Percentiles rank a stretch among this genome's conserved stretches.
phyloP scores from a whole-genome alignment of 1,284 basidiomycete species.

The Sporisorium graminicola region DNA sequence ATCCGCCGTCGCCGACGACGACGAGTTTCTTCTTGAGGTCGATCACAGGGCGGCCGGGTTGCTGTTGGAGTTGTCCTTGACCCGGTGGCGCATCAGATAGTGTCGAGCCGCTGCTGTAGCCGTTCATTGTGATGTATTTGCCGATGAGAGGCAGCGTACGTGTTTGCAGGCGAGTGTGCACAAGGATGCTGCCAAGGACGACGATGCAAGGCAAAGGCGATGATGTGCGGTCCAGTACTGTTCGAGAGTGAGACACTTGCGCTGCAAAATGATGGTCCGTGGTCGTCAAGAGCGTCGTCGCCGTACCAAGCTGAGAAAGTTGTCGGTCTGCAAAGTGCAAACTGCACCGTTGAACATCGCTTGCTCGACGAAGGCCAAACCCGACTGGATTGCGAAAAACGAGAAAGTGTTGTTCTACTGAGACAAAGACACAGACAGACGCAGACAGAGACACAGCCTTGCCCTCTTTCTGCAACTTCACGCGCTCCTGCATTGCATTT shows the following conservation, averaged over 20 bases:
- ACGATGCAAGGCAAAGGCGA: background rate
- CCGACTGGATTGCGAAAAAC: background rate
- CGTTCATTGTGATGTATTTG: constrained; percentile 33
- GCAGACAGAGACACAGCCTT: too few relatives aligned
- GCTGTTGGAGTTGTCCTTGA: constrained; percentile 43
- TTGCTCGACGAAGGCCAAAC: too few relatives aligned
- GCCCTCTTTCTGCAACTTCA: too few relatives aligned
- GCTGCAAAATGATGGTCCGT: background rate
- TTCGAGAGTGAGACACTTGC: background rate
- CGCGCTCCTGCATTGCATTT: background rate
- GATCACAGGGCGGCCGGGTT: constrained; percentile 55
- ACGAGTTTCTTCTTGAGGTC: constrained; percentile 67
- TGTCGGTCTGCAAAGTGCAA: background rate
- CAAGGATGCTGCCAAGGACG: background rate
- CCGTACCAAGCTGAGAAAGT: too few relatives aligned
- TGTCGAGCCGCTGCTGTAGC: constrained; percentile 47
- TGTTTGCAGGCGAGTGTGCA: background rate
- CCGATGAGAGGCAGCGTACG: background rate
- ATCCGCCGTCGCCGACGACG: constrained; percentile 83
- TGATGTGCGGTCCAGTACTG: background rate
- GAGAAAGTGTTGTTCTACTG: constrained; percentile 5
- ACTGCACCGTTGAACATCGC: background rate
- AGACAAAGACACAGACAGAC: background rate
- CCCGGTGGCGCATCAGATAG: constrained; percentile 50
- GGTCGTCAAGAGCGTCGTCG: too few relatives aligned